phyloP scores from a whole-genome alignment of 2,329 filamentous ascomycete species.

The Pseudogymnoascus sp. region DNA sequence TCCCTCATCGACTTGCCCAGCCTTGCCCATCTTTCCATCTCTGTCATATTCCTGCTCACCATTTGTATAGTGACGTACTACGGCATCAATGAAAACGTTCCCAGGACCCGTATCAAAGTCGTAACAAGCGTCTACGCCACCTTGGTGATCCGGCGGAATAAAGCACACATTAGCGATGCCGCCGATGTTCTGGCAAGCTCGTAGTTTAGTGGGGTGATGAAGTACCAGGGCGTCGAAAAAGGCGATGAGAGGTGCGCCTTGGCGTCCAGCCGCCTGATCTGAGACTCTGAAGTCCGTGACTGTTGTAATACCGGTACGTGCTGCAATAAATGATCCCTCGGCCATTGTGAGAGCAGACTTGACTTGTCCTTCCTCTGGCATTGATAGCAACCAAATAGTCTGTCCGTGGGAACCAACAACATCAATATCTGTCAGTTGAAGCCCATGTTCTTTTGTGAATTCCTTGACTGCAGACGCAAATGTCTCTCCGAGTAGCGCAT shows the following conservation, averaged over 20 bases:
- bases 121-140: slow-evolving; percentile 34
- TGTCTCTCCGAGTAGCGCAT: slow-evolving; percentile 49
- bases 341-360: slow-evolving; percentile 49
- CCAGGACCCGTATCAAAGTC: slow-evolving; percentile 53
- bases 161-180: slow-evolving; percentile 57
- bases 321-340: slow-evolving; percentile 49
- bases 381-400: slow-evolving; percentile 50
- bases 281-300: slow-evolving; percentile 52
- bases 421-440: slow-evolving; percentile 43
- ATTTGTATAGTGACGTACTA: slow-evolving; percentile 47
- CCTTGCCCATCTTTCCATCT: slow-evolving; percentile 44
- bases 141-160: slow-evolving; percentile 42
- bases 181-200: slow-evolving; percentile 56
- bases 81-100: slow-evolving; percentile 51
- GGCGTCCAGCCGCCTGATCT: slow-evolving; percentile 50
- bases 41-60: slow-evolving; percentile 45
- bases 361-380: slow-evolving; percentile 42
- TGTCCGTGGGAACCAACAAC: slow-evolving; percentile 52
- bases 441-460: slow-evolving; percentile 40
- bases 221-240: slow-evolving; percentile 52
- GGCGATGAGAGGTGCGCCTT: slow-evolving; percentile 49
- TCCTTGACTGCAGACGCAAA: slow-evolving; percentile 46
- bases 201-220: slow-evolving; percentile 49
- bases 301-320: slow-evolving; percentile 50
- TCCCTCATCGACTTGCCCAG: slow-evolving; percentile 43